These are phyloP conservation scores for Dorcoceras hygrometricum DNA, from an alignment of 257 asterid genomes.

Conservation along the genomic window DNA sequence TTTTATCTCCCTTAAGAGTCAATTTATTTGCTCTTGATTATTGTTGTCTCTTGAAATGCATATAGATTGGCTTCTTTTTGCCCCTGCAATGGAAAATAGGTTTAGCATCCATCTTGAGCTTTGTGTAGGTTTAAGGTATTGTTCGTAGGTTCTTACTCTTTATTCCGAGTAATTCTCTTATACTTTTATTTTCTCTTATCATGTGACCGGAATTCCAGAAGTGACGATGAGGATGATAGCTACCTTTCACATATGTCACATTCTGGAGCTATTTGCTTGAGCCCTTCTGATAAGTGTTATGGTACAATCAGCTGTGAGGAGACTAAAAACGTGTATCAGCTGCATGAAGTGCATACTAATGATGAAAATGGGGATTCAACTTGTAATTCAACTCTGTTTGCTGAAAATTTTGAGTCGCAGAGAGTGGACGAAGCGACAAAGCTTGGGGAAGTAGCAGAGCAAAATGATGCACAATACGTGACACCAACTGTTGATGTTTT, in stretches of 20 bases:
- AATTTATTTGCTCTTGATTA: conserved; percentile 12
- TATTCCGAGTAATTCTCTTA: conserved; percentile 17
- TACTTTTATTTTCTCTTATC: conserved; percentile 18
- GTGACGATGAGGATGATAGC: conserved; percentile 67
- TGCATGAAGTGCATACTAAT: conserved; percentile 31
- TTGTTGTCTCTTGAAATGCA: conserved; percentile 6
- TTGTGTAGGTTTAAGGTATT: background rate
- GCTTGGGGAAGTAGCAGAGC: conserved; percentile 37
- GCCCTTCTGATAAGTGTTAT: conserved; percentile 35
- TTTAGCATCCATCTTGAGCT: background rate
- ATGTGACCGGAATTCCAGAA: conserved; percentile 43
- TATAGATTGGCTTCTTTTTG: conserved; percentile 4
- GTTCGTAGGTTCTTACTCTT: conserved; percentile 12
- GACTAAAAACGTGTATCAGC: conserved; percentile 35
- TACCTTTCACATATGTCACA: conserved; percentile 43
- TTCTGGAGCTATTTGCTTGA: conserved; percentile 33
- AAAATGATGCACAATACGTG: conserved; percentile 27
- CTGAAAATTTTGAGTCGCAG: conserved; percentile 39
- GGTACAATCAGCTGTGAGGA: conserved; percentile 34
- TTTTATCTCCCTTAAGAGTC: background rate
- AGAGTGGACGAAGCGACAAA: conserved; percentile 30
- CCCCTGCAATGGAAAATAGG: conserved; percentile 1
- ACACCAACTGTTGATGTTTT: conserved; percentile 29
- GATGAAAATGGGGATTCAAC: conserved; percentile 34
- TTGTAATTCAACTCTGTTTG: conserved; percentile 27